Base-by-base conservation (phyloP, 2,329 filamentous ascomycete species). In the Fusarium pseudoanthophilum region DNA sequence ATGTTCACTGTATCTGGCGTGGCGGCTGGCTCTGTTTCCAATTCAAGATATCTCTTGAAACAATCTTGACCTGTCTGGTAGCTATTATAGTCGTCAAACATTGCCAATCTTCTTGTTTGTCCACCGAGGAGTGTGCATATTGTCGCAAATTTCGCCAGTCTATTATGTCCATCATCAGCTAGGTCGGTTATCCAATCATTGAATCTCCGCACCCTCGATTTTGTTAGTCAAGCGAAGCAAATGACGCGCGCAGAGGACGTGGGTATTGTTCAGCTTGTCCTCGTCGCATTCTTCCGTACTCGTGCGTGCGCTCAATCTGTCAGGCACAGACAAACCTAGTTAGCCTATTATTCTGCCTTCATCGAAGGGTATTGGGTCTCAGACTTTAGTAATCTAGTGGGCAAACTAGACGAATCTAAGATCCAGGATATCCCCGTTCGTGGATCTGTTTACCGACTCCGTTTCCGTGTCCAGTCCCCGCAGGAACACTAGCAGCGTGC, bases 61-160 rank as follows among this genome's bases (percentile, higher is more conserved):
- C 53, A 55, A 49, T 36, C 16, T 40, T 36, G 67, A 60, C 43
- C 32, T 64, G 34, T 42, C n/a, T 45, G 32, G 45, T 36, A 67
- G 32, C 64, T 61, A 60, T 48, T 40, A 36, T 60, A 69, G 52
- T 52, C 42, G 30, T 32, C 42, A 36, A 59, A 37, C 39, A 53
- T 45, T 55, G 32, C 64, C 64, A 69, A 49, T 53, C 37, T 24
- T 69, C 37, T 56, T 40, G 39, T 26, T 40, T 20, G 21, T 42
- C 51, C 21, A 30, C 36, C 34, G 73, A 61, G 74, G 74, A 24
- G 72, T 76, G 73, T 66, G 56, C 60, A 67, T 72, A 72, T 67
- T 46, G 58, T 42, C 37, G 39, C 37, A 56, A 62, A 70, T 51
- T 46, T n/a, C 39, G 40, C 30, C 24, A 40, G 40, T 39, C 43